These are phyloP conservation scores for Rhodotorula sp. DNA, from an alignment of 1,284 basidiomycete genomes.

Conservation along the genomic window DNA sequence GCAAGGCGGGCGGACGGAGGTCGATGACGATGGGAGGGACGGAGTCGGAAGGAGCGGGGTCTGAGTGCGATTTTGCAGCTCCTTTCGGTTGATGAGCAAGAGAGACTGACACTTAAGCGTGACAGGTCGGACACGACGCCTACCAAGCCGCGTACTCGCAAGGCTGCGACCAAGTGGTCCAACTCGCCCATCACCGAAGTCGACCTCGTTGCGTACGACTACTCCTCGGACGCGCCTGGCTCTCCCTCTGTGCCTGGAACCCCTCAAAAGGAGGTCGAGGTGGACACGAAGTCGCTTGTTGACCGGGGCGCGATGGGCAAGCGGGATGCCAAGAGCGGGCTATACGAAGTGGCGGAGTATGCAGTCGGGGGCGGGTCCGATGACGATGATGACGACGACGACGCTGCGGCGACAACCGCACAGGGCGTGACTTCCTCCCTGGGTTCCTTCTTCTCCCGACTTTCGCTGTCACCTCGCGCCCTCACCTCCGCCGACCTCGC, in stretches of 20 bases:
- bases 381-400: slow-evolving; percentile 56
- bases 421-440: slow-evolving; percentile 30
- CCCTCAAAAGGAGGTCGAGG: background rate
- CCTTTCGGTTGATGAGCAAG: background rate
- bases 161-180: slow-evolving; percentile 44
- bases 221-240: slow-evolving; percentile 26
- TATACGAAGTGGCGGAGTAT: slow-evolving; percentile 44
- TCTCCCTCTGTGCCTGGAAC: slow-evolving; percentile 32
- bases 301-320: slow-evolving; percentile 77
- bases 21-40: slow-evolving; percentile 43
- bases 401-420: slow-evolving; percentile 53
- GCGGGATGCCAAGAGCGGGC: slow-evolving; percentile 66
- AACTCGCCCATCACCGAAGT: slow-evolving; percentile 49
- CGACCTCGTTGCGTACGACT: slow-evolving; percentile 57
- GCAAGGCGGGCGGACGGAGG: slow-evolving; percentile 58
- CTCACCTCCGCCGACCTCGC: slow-evolving; percentile 78
- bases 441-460: slow-evolving; percentile 69
- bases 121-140: slow-evolving; percentile 33
- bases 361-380: slow-evolving; percentile 43
- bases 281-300: slow-evolving; percentile 53
- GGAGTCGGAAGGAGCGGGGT: slow-evolving; percentile 39
- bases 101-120: fast-evolving
- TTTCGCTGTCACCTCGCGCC: slow-evolving; percentile 61
- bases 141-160: slow-evolving; percentile 34
- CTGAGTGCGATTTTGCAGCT: slow-evolving; percentile 37